Conservation (phyloP, 768 basidiomycete species). For the Mycena filopes region DNA sequence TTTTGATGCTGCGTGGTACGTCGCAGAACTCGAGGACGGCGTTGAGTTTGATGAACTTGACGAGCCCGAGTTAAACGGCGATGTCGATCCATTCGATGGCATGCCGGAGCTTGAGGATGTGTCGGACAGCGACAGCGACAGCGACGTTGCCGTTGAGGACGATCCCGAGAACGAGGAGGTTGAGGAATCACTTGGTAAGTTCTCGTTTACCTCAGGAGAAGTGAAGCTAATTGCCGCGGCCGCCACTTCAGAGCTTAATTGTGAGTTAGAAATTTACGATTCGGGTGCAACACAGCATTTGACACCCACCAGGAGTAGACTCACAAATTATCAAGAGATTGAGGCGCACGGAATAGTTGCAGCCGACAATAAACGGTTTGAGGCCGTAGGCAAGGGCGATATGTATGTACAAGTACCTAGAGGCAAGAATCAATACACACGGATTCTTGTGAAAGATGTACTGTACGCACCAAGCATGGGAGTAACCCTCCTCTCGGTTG, state of each 20-base stretch:
- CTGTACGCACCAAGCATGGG: not conserved
- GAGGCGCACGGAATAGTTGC: not conserved
- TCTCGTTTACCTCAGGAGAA: not conserved
- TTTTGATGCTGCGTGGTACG: not conserved
- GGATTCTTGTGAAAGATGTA: not conserved
- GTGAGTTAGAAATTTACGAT: slow-evolving; percentile 3
- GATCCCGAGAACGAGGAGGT: not conserved
- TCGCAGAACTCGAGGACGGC: too few species aligned
- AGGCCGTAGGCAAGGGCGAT: not conserved
- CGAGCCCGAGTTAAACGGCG: not conserved
- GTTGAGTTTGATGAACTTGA: not conserved
- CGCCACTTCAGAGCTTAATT: not conserved
- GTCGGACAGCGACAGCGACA: not conserved
- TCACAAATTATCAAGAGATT: not conserved
- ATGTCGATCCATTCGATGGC: not conserved
- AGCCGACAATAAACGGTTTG: not conserved
- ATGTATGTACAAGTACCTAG: not conserved
- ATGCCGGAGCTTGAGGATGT: not conserved
- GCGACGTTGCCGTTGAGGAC: not conserved
- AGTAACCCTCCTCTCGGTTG: not conserved
- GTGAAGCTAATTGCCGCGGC: not conserved
- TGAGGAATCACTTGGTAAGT: not conserved
- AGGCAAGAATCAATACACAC: not conserved
- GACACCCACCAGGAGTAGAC: not conserved
- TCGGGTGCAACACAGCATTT: not conserved